Percentiles rank a stretch among this genome's conserved stretches.
These are phyloP conservation scores for Rhizopogon vinicolor DNA, from an alignment of 768 basidiomycete species.

Conservation along the genomic window DNA sequence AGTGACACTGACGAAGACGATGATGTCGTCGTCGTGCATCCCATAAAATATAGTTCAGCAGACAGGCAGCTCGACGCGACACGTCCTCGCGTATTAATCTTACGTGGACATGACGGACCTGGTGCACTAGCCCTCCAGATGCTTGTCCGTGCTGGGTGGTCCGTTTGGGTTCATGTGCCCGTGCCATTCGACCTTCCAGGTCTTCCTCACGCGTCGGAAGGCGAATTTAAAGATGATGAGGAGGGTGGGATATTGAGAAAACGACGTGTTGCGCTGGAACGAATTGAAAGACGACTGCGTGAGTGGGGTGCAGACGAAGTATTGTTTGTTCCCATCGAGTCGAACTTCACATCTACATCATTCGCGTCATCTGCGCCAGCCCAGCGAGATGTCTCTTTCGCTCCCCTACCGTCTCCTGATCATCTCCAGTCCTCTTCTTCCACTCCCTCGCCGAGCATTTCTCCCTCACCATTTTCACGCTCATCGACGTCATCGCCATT, in stretches of 20 bases:
- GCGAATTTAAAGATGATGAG: conserved; percentile 27
- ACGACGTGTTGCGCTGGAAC: conserved; percentile 37
- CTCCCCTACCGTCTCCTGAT: conserved; percentile 22
- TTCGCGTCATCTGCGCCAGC: conserved; percentile 17
- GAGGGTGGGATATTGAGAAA: conserved; percentile 32
- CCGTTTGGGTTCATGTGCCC: conserved; percentile 68
- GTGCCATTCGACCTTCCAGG: conserved; percentile 29
- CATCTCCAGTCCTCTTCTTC: conserved; percentile 20
- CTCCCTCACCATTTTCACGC: conserved; percentile 28
- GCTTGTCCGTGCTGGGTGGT: conserved; percentile 64
- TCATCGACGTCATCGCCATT: conserved; percentile 27
- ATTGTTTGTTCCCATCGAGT: conserved; percentile 45
- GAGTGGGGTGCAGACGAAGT: conserved; percentile 77
- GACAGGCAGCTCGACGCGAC: conserved; percentile 9
- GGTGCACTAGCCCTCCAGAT: conserved; percentile 79
- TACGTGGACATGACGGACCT: conserved; percentile 69
- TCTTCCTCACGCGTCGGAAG: conserved; percentile 30
- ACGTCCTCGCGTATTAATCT: conserved; percentile 49
- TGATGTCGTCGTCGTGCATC: background rate
- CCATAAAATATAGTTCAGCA: conserved; percentile 1
- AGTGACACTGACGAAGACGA: conserved; percentile 9
- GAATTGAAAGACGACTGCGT: conserved; percentile 50
- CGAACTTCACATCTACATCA: conserved; percentile 15
- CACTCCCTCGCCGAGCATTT: conserved; percentile 21
- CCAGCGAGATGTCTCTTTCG: conserved; percentile 13